Evolutionary conservation across 2,329 filamentous ascomycete species (phyloP).

Genomic region (Xylariaceae sp.): DNA sequence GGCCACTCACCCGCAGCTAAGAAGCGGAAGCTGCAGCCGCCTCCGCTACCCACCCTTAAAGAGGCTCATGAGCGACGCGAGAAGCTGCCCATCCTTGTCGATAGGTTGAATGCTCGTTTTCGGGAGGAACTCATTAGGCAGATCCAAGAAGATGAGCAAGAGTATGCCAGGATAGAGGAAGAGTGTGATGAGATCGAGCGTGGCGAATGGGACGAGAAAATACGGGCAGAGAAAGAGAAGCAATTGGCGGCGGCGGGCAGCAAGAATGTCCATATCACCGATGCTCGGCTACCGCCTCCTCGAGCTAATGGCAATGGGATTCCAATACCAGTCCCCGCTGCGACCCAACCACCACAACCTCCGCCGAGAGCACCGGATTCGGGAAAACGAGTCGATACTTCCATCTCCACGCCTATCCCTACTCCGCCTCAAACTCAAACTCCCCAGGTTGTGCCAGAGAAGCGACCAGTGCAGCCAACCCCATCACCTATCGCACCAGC

Average conservation of each 20-base stretch:
- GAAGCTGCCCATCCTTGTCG: constrained; percentile 67
- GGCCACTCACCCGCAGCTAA: constrained; percentile 56
- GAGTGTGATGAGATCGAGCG: constrained; percentile 69
- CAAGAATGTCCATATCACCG: constrained; percentile 10
- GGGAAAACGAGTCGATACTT: constrained; percentile 15
- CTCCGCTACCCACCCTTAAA: constrained; percentile 61
- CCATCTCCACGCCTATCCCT: constrained; percentile 11
- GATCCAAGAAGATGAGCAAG: constrained; percentile 72
- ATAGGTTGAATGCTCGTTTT: constrained; percentile 74
- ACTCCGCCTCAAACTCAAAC: neutral
- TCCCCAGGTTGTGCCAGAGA: constrained; percentile 24
- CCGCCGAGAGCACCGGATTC: constrained; percentile 18
- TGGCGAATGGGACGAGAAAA: constrained; percentile 33
- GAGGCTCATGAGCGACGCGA: constrained; percentile 66
- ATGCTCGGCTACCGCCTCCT: neutral
- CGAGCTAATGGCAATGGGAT: constrained; percentile 23
- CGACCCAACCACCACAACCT: constrained; percentile 14
- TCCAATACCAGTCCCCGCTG: constrained; percentile 12
- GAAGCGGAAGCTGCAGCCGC: constrained; percentile 72
- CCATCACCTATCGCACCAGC: constrained; percentile 24
- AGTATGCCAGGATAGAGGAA: constrained; percentile 59
- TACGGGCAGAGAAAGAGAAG: constrained; percentile 19
- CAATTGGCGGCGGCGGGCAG: constrained; percentile 13
- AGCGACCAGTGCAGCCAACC: constrained; percentile 22
- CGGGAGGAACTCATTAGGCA: constrained; percentile 65